phyloP scores from a whole-genome alignment of 1,139 yeast genomes.

The Taiozyma sp. region DNA sequence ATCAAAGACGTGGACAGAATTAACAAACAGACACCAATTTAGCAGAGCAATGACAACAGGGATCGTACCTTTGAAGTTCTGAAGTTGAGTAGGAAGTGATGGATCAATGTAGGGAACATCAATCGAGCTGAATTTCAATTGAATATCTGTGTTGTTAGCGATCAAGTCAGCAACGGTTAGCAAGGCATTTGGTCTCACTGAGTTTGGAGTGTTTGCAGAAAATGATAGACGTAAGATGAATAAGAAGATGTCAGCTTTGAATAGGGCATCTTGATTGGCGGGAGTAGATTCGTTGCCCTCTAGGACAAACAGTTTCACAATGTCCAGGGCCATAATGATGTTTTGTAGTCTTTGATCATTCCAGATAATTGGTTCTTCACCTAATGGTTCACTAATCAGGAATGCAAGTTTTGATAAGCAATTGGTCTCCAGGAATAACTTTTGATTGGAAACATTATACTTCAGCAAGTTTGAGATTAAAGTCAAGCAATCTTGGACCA shows the following conservation, averaged over 20 bases:
- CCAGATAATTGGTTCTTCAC: conserved; percentile 51
- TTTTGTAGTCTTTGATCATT: conserved; percentile 68
- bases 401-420: conserved; percentile 61
- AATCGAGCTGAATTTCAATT: conserved; percentile 58
- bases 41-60: conserved; percentile 74
- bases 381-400: conserved; percentile 57
- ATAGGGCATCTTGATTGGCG: conserved; percentile 58
- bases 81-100: conserved; percentile 42
- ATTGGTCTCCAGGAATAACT: conserved; percentile 79
- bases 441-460: conserved; percentile 89
- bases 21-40: conserved; percentile 74
- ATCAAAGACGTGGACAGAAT: conserved; percentile 81
- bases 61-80: conserved; percentile 20
- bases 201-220: conserved; percentile 53
- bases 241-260: conserved; percentile 57
- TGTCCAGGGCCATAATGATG: conserved; percentile 60
- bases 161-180: conserved; percentile 75
- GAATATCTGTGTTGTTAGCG: conserved; percentile 42
- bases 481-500: conserved; percentile 84
- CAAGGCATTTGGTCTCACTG: conserved; percentile 61
- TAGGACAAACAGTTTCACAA: conserved; percentile 66
- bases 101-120: conserved; percentile 94
- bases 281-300: conserved; percentile 67
- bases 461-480: conserved; percentile 66
- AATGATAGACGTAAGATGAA: conserved; percentile 66